Conservation (phyloP, 2,329 filamentous ascomycete genomes). For the Microsporum audouinii region DNA sequence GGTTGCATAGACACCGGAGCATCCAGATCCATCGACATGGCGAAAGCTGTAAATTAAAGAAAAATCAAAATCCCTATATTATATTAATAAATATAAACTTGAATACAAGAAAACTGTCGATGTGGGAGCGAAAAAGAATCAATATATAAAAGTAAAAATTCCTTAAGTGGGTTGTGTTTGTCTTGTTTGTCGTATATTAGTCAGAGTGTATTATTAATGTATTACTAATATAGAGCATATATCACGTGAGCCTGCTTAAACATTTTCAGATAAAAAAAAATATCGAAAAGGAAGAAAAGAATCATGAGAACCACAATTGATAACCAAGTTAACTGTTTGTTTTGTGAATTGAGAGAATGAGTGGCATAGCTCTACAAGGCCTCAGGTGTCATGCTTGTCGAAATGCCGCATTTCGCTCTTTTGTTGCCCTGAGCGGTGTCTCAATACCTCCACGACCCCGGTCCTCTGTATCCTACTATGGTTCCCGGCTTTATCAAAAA, state of each 20-base stretch:
- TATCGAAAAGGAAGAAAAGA: neutral
- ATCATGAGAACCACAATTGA: neutral
- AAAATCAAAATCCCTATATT: neutral
- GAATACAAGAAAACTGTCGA: neutral
- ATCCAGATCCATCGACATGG: conserved; percentile 50
- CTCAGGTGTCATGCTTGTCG: conserved; percentile 23
- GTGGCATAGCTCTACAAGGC: conserved; percentile 22
- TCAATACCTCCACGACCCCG: conserved; percentile 14
- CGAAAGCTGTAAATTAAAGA: conserved; percentile 15
- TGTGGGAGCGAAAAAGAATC: neutral
- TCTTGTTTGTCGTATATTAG: conserved; percentile 8
- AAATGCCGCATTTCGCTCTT: conserved; percentile 21
- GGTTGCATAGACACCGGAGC: conserved; percentile 39
- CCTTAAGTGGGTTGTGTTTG: conserved; percentile 8
- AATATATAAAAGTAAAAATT: conserved; percentile 1
- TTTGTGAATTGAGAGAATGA: conserved; percentile 19
- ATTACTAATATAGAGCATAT: neutral
- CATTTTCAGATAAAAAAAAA: neutral
- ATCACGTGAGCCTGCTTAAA: neutral
- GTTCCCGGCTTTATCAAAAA: neutral
- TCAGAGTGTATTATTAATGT: neutral
- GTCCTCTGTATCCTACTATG: conserved; percentile 4
- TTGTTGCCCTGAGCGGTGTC: conserved; percentile 21
- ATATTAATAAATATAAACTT: neutral
- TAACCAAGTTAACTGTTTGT: neutral